These are phyloP conservation scores for Rhodotorula sp. DNA, from an alignment of 1,284 basidiomycete genomes.

Conservation along the genomic window DNA sequence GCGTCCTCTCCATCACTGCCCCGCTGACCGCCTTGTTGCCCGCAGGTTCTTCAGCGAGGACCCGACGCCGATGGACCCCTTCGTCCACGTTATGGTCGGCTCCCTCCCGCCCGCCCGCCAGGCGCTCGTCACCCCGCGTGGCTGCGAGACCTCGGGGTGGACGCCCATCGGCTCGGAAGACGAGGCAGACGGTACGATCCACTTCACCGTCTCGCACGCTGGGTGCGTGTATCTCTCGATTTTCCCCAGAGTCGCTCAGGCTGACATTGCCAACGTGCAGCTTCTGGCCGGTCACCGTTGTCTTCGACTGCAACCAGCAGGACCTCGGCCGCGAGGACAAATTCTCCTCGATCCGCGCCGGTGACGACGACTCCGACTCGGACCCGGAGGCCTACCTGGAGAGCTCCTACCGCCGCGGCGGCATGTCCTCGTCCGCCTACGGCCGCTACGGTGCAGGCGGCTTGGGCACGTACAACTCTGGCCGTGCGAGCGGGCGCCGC, in stretches of 20 bases:
- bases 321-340: conserved; percentile 25
- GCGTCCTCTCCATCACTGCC: background rate
- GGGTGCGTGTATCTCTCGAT: conserved; percentile 7
- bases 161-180: conserved; percentile 23
- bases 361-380: conserved; percentile 10
- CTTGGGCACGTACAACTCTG: background rate
- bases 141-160: conserved; percentile 13
- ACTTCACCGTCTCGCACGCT: conserved; percentile 32
- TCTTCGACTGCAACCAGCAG: conserved; percentile 34
- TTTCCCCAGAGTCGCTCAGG: no score
- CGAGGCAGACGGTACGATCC: conserved; percentile 35
- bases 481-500: background rate
- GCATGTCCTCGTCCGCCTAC: conserved; percentile 1
- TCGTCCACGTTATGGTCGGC: conserved; percentile 35
- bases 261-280: background rate
- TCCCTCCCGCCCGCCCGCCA: conserved; percentile 23
- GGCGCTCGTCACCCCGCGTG: conserved; percentile 15
- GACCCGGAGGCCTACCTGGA: conserved; percentile 21
- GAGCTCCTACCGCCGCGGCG: background rate
- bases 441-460: background rate
- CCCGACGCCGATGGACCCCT: conserved; percentile 31
- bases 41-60: conserved; percentile 37
- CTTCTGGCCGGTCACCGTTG: conserved; percentile 40
- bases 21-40: no score
- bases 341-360: conserved; percentile 17